Evolutionary conservation across 2,329 filamentous ascomycete genomes (phyloP).

Genomic region (Monosporascus sp.): DNA sequence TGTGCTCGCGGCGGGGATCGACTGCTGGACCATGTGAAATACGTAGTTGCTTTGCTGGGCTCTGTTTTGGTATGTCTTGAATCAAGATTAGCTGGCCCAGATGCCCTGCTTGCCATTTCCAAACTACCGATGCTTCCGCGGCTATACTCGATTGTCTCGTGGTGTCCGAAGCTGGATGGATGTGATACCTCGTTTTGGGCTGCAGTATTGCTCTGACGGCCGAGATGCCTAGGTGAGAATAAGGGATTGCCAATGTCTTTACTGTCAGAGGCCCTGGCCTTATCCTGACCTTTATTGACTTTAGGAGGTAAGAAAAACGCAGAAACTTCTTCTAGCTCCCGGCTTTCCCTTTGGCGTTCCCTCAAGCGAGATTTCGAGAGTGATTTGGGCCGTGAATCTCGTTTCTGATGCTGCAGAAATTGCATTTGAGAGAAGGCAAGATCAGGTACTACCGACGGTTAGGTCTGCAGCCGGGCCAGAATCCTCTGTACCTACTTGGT

Average conservation of each 20-base stretch:
- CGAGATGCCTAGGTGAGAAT: background rate
- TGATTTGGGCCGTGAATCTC: conserved; percentile 14
- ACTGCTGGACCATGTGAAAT: conserved; percentile 24
- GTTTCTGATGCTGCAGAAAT: conserved; percentile 31
- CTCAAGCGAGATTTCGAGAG: conserved; percentile 16
- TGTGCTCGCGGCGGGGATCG: conserved; percentile 9
- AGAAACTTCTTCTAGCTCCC: conserved; percentile 30
- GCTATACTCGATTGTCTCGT: too few species aligned
- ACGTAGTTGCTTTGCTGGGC: conserved; percentile 15
- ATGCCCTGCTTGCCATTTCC: background rate
- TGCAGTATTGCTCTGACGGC: background rate
- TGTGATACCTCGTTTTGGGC: background rate
- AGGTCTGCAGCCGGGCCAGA: background rate
- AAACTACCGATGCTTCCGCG: background rate
- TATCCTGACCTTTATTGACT: conserved; percentile 2
- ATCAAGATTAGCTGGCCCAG: background rate
- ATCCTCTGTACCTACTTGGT: conserved; percentile 28
- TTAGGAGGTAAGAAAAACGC: conserved; percentile 28
- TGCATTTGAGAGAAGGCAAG: conserved; percentile 48
- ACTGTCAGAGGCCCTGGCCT: conserved; percentile 2
- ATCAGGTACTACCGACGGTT: conserved; percentile 39
- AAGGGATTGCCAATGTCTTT: background rate
- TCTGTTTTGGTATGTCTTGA: conserved; percentile 4
- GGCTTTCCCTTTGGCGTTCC: conserved; percentile 23
- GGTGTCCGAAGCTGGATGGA: background rate